These are phyloP conservation scores for Clarireedia monteithiana DNA, from an alignment of 2,329 filamentous ascomycete genomes.

Conservation along the genomic window DNA sequence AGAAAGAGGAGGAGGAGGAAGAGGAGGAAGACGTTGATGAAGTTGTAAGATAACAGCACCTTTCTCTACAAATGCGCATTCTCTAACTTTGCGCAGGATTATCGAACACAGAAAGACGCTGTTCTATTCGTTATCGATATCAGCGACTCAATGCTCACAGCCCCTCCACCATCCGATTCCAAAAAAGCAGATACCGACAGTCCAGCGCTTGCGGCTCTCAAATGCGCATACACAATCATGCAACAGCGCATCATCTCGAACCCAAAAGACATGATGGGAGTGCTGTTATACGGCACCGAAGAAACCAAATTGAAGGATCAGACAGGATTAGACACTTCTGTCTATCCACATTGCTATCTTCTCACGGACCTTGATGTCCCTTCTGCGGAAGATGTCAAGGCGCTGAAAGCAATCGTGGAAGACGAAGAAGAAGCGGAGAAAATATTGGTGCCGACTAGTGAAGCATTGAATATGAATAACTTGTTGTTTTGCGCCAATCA, in stretches of 20 bases:
- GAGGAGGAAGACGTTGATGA: slow-evolving; percentile 63
- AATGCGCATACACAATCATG: slow-evolving; percentile 93
- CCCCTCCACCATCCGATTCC: slow-evolving; percentile 53
- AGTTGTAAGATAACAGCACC: slow-evolving; percentile 35
- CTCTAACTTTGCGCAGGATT: slow-evolving; percentile 48
- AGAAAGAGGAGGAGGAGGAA: slow-evolving; percentile 58
- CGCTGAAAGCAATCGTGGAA: slow-evolving; percentile 66
- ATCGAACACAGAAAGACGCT: slow-evolving; percentile 93
- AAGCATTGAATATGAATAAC: slow-evolving; percentile 74
- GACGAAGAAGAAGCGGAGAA: slow-evolving; percentile 65
- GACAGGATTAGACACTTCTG: slow-evolving; percentile 43
- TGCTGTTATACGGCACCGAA: slow-evolving; percentile 84
- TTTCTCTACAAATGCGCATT: slow-evolving; percentile 3
- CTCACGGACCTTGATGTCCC: slow-evolving; percentile 84
- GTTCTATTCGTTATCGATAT: slow-evolving; percentile 94
- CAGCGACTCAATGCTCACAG: slow-evolving; percentile 75
- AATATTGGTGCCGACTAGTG: slow-evolving; percentile 61
- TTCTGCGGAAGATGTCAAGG: slow-evolving; percentile 77
- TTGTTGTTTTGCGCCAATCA: slow-evolving; percentile 93
- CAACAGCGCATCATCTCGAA: slow-evolving; percentile 97
- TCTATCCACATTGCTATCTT: slow-evolving; percentile 88
- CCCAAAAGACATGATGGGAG: slow-evolving; percentile 94
- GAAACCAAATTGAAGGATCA: slow-evolving; percentile 71
- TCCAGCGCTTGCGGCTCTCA: slow-evolving; percentile 74
- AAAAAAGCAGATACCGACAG: slow-evolving; percentile 76